phyloP scores from a whole-genome alignment of 441 rosid species.

The Breynia disticha region DNA sequence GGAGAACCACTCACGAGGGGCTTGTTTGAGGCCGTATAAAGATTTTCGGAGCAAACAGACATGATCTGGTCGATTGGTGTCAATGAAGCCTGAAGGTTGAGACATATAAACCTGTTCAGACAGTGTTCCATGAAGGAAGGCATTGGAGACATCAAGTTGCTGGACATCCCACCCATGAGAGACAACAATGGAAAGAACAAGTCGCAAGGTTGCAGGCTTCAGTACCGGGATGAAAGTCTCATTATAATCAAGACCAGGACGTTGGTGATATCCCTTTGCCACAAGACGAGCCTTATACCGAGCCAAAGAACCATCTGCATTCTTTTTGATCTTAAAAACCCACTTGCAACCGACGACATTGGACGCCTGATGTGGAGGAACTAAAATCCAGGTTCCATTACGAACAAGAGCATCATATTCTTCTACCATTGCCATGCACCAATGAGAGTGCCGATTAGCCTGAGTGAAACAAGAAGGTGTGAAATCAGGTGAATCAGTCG shows the following conservation, averaged over 20 bases:
- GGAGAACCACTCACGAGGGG: background rate
- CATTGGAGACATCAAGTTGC: background rate
- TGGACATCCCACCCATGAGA: background rate
- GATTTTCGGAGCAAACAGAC: background rate
- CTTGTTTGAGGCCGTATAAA: background rate
- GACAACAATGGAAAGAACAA: background rate
- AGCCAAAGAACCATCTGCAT: background rate
- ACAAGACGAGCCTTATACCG: background rate
- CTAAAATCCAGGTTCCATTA: background rate
- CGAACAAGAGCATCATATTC: background rate
- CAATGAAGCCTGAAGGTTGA: background rate
- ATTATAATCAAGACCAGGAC: background rate
- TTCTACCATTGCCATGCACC: background rate
- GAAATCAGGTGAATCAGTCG: too few species aligned
- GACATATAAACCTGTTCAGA: background rate
- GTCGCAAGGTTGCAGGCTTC: background rate
- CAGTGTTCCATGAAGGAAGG: background rate
- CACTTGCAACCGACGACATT: background rate
- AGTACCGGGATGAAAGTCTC: background rate
- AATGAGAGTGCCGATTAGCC: too few species aligned
- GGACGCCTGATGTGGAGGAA: background rate
- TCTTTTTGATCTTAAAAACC: background rate
- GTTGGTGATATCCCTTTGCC: background rate
- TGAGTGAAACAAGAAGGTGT: too few species aligned
- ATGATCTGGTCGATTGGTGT: background rate